Evolutionary conservation across 106 monocot genomes (phyloP).

Genomic region (Acanthochlamys bracteata): DNA sequence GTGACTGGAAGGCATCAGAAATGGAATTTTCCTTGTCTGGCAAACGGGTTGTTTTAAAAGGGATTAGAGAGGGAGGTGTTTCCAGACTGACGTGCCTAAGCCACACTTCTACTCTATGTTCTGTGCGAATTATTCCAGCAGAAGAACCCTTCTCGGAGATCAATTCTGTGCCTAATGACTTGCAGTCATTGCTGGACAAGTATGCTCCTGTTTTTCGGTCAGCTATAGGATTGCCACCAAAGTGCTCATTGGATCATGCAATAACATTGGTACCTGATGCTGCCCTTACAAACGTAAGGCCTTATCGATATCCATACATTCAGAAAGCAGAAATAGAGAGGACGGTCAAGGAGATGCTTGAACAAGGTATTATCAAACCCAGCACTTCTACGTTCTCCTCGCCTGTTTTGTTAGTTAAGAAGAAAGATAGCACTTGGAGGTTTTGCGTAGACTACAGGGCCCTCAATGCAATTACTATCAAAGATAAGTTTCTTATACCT

Average conservation of each 20-base stretch:
- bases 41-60: too few relatives aligned
- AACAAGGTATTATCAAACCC: neutral
- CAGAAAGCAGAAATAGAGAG: slow-evolving; percentile 7
- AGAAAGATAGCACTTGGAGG: slow-evolving; percentile 1
- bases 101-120: too few relatives aligned
- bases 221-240: too few relatives aligned
- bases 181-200: too few relatives aligned
- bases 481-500: slow-evolving; percentile 11
- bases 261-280: neutral
- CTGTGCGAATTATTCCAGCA: too few relatives aligned
- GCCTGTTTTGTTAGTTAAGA: slow-evolving; percentile 6
- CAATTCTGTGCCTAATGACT: too few relatives aligned
- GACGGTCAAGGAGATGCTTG: neutral
- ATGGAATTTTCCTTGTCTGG: too few relatives aligned
- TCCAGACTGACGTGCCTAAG: too few relatives aligned
- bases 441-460: slow-evolving; percentile 6
- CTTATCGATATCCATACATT: neutral
- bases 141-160: too few relatives aligned
- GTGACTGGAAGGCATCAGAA: neutral
- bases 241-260: neutral
- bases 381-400: neutral
- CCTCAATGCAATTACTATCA: slow-evolving; percentile 1
- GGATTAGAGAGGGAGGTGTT: too few relatives aligned
- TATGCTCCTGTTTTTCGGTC: too few relatives aligned
- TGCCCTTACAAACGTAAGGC: neutral